phyloP scores from a whole-genome alignment of 2,329 filamentous ascomycete species.

The Trichophyton rubrum region DNA sequence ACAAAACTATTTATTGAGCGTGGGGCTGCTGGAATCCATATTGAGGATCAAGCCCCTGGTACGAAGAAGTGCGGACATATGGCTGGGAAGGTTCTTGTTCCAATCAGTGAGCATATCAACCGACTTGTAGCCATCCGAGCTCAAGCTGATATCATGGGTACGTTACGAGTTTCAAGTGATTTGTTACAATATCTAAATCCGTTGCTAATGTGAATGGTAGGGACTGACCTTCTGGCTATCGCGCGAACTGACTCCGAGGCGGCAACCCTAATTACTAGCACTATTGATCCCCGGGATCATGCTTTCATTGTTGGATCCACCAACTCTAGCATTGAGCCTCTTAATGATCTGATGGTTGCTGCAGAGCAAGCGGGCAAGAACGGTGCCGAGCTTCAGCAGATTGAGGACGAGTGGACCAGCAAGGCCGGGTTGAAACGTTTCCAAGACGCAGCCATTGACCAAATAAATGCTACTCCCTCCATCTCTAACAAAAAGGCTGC shows the following conservation, averaged over 20 bases:
- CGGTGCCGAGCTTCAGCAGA: conserved; percentile 69
- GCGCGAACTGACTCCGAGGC: conserved; percentile 96
- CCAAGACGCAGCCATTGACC: conserved; percentile 74
- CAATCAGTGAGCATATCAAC: conserved; percentile 96
- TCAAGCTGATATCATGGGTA: conserved; percentile 97
- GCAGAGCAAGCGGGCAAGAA: conserved; percentile 72
- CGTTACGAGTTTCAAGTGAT: conserved; percentile 9
- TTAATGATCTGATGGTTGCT: conserved; percentile 81
- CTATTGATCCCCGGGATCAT: conserved; percentile 92
- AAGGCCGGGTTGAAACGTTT: conserved; percentile 77
- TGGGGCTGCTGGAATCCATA: conserved; percentile 93
- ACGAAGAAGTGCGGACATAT: conserved; percentile 99
- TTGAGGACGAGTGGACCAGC: conserved; percentile 78
- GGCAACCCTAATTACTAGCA: conserved; percentile 90
- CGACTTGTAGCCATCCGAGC: conserved; percentile 90
- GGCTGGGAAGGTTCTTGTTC: conserved; percentile 95
- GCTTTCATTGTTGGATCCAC: conserved; percentile 83
- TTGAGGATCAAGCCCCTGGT: conserved; percentile 94
- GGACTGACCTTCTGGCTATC: conserved; percentile 74
- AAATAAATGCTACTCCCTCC: conserved; percentile 57
- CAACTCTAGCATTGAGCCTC: conserved; percentile 68
- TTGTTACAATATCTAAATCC: too few species aligned
- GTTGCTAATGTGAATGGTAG: conserved; percentile 27
- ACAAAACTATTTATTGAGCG: conserved; percentile 96
- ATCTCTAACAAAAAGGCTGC: conserved; percentile 54